These are phyloP conservation scores for Pluteus cervinus DNA, from an alignment of 768 basidiomycete genomes.

Conservation along the genomic window DNA sequence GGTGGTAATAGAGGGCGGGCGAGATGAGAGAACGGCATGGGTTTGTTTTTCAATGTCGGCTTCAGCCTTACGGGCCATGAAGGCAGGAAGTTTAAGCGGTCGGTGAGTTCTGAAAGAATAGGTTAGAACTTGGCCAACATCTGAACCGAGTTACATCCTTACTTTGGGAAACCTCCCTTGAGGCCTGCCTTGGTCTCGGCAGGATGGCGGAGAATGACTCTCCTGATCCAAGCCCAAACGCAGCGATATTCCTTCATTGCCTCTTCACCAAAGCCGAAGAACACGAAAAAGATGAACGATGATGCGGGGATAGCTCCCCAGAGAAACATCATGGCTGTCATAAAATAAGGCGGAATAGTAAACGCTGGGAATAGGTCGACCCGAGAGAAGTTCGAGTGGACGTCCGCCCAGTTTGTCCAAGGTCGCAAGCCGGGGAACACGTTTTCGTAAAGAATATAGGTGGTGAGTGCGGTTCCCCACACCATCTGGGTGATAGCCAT, in stretches of 20 bases:
- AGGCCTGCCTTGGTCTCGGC: too few relatives aligned
- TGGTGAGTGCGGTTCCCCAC: slow-evolving; percentile 26
- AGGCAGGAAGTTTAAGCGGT: too few relatives aligned
- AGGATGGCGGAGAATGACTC: too few relatives aligned
- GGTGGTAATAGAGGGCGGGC: too few relatives aligned
- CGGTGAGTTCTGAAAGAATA: too few relatives aligned
- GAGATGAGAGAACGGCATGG: too few relatives aligned
- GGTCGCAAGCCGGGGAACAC: slow-evolving; percentile 28
- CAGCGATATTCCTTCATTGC: slow-evolving; percentile 40
- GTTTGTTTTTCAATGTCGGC: too few relatives aligned
- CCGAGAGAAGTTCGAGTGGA: slow-evolving; percentile 40
- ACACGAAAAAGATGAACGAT: slow-evolving; percentile 43
- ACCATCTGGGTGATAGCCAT: slow-evolving; percentile 42
- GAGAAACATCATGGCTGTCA: slow-evolving; percentile 6
- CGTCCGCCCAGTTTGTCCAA: slow-evolving; percentile 40
- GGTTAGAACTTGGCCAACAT: too few relatives aligned
- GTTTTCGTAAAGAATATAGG: slow-evolving; percentile 30
- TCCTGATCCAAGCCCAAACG: too few relatives aligned
- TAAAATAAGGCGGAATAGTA: slow-evolving; percentile 11
- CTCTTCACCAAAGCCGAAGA: slow-evolving; percentile 50
- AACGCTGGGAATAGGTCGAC: slow-evolving; percentile 29
- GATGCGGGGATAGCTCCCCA: slow-evolving; percentile 26
- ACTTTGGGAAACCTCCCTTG: too few relatives aligned
- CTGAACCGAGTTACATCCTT: too few relatives aligned
- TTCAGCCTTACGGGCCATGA: too few relatives aligned